A percentile compares a stretch with the other conserved stretches of the same genome.
phyloP scores from a whole-genome alignment of 495 filamentous ascomycete species.

The Annulohypoxylon stygium region DNA sequence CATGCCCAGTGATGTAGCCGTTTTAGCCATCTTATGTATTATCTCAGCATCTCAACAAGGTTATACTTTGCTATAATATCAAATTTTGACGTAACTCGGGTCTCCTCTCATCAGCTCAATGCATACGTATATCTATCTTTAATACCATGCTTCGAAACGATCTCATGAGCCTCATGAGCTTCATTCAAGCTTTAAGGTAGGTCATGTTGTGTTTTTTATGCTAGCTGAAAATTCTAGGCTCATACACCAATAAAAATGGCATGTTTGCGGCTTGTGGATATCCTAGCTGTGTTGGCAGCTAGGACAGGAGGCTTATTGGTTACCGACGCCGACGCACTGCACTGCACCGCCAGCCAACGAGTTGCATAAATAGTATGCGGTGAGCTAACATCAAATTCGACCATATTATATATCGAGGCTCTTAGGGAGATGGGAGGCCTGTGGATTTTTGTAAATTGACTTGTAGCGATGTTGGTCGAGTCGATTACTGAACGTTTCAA shows the following conservation, averaged over 20 bases:
- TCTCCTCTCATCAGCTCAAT: neutral
- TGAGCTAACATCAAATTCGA: neutral
- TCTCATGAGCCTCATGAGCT: too few species aligned
- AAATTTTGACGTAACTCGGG: too few species aligned
- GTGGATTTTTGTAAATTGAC: neutral
- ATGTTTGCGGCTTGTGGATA: neutral
- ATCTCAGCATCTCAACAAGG: neutral
- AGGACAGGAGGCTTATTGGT: conserved; percentile 27
- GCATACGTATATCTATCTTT: neutral
- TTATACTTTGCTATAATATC: too few species aligned
- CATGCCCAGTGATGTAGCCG: too few species aligned
- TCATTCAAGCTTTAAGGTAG: too few species aligned
- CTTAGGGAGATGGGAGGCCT: neutral
- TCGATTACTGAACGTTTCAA: conserved; percentile 3
- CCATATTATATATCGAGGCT: neutral
- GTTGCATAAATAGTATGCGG: neutral
- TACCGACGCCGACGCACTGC: neutral
- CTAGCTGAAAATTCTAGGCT: too few species aligned
- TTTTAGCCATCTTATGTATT: neutral
- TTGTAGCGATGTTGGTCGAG: conserved; percentile 13
- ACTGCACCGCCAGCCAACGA: neutral
- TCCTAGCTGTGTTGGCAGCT: neutral
- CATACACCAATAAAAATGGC: too few species aligned
- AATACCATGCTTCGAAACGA: too few species aligned
- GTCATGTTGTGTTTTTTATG: too few species aligned